Evolutionary conservation across 768 basidiomycete genomes (phyloP).

Genomic region (Cyathus striatus): DNA sequence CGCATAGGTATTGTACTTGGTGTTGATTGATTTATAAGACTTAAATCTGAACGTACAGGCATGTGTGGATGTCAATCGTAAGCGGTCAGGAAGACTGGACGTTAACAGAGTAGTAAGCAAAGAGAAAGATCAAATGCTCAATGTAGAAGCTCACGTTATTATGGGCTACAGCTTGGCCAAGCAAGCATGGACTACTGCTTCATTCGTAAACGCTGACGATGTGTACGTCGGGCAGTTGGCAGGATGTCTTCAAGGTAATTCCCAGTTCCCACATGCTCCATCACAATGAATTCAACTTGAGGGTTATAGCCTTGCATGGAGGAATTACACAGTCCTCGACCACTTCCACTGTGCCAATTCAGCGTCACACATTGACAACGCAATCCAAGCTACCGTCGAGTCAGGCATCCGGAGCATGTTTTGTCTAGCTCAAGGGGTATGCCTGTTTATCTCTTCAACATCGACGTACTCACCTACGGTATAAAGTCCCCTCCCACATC

Average conservation of each 20-base stretch:
- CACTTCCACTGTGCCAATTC: slow-evolving; percentile 1
- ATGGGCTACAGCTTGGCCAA: neutral
- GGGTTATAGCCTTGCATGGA: neutral
- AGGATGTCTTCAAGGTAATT: neutral
- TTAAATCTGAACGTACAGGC: no score
- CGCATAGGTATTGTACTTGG: neutral
- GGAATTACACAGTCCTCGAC: neutral
- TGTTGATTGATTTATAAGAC: no score
- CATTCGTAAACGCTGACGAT: neutral
- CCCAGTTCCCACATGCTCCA: neutral
- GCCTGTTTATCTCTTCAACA: neutral
- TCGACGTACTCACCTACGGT: neutral
- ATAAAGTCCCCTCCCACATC: neutral
- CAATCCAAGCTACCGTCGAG: neutral
- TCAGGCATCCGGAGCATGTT: neutral
- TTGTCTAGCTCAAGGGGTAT: neutral
- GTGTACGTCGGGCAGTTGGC: neutral
- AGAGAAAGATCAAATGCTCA: neutral
- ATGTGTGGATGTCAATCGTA: neutral
- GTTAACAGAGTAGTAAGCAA: neutral
- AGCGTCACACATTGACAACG: neutral
- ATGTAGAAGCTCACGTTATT: neutral
- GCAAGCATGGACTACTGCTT: neutral
- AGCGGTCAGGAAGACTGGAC: neutral
- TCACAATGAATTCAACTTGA: neutral